Base-by-base conservation (phyloP, 2,329 filamentous ascomycete genomes). In the Fusarium floridanum region DNA sequence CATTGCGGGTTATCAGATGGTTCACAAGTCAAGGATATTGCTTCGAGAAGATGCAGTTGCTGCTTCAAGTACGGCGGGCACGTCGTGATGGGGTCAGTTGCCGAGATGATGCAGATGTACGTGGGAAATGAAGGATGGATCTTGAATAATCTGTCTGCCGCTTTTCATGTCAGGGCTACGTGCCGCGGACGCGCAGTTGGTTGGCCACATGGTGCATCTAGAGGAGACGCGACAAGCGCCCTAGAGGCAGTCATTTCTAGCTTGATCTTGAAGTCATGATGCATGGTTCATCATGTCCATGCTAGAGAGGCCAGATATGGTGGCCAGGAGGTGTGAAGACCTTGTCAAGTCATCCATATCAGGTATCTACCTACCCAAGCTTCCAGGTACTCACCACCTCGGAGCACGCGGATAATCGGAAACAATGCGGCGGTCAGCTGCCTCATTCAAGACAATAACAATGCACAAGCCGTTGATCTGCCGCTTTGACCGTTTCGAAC, bases 401-500 rank as follows among this genome's bases (percentile, higher is more conserved):
- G 3, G 9, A n/a, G 22, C 32, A n/a, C 22, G 22, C 32, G 56
- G 34, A 27, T 22, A 24, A 24, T 37, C 16, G 16, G 56, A 36
- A 34, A 39, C n/a, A 50, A 41, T 11, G 10, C 29, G 10, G 32
- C 27, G 57, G 57, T 61, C 57, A 61, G 57, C 57, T 43, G 24
- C 16, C 27, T 61, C 37, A 22, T 14, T 14, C 37, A 43, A 43
- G 7, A 43, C 36, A 32, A 39, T 14, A 14, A 32, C 27, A 32
- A 43, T 60, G 57, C 56, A 59, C 34, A n/a, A 37, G 14, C 10
- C 11, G 29, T 62, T 32, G 29, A 50, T 62, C 41, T 50, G 41
- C 43, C 60, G 60, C 60, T 62, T 62, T 48, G 60, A 62, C 41
- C 43, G 43, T 50, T 50, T n/a, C 48, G 48, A 55, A 29, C 29